Evolutionary conservation across 2,329 filamentous ascomycete genomes (phyloP), one percentile per base, ranked within the genome.

Genomic region (Cucurbitaria berberidis): DNA sequence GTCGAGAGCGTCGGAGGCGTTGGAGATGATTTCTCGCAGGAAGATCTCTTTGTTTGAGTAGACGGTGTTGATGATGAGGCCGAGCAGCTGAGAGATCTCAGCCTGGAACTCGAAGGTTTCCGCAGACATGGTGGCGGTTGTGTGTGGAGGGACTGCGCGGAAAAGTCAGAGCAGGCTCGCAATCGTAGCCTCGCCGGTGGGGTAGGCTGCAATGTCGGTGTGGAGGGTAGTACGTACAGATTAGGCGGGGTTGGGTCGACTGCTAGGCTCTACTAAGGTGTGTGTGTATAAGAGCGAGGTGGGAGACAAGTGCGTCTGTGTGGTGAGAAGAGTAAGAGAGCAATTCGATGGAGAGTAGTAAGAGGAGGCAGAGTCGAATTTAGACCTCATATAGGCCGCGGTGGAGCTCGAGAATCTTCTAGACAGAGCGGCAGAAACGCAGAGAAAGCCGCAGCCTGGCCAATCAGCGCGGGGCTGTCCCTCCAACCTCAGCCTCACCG

Each of bases 21-120:
- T 99, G 83, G 95, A 98, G 76, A 99, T 91, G 73, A 99, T 78
- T 84, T 99, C 95, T 89, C 95, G 86, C 74, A 99, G 84, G 89
- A 99, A 99, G 78, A 99, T 98, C 84, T 98, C 95, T 87, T 99
- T 99, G 89, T 99, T 99, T 72, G 93, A 97, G 87, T 98, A 99
- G 84, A 99, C 95, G 68, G 95, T 98, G 90, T 99, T 99, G 87
- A 99, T 99, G 83, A 99, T 99, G 79, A 99, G 90, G 70, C 89
- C 92, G 78, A 99, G 90, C 68, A 99, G 91, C 91, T 99, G 95
- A 90, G 93, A 98, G 79, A 99, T 99, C 90, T 99, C 95, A 89
- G 95, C 95, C 89, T 99, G 95, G 86, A 98, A 99, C 89, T 98
- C 93, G 84, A 99, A 99, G 70, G 93, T 97, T 85, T 98, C 93